Percentiles rank a stretch among this genome's conserved stretches.
Conservation (phyloP, 2,329 filamentous ascomycete species). For the Venturia nashicola region DNA sequence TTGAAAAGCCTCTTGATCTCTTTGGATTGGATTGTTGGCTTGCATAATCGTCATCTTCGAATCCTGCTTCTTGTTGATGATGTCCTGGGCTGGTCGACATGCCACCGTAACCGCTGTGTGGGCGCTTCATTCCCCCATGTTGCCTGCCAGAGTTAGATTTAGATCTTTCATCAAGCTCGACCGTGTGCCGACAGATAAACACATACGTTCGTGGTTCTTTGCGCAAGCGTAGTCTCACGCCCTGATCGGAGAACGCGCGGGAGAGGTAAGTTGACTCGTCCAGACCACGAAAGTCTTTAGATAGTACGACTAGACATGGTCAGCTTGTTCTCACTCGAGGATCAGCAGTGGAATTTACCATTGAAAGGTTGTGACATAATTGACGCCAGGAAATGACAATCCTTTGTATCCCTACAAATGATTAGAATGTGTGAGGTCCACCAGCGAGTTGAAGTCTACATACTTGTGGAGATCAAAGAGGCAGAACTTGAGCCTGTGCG, state of each 20-base stretch:
- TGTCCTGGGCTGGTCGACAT: neutral
- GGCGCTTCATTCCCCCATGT: neutral
- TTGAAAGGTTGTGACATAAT: constrained; percentile 2
- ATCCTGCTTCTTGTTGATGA: neutral
- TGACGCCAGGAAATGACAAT: neutral
- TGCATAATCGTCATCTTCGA: neutral
- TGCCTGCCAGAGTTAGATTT: neutral
- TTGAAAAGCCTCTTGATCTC: neutral
- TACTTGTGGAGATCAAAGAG: constrained; percentile 61
- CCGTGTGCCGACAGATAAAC: neutral
- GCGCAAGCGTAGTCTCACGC: constrained; percentile 67
- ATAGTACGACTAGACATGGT: constrained; percentile 26
- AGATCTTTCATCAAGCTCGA: neutral
- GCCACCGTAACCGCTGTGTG: neutral
- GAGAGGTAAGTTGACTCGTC: constrained; percentile 71
- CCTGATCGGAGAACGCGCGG: constrained; percentile 74
- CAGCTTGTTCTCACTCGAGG: neutral
- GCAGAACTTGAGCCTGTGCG: constrained; percentile 62
- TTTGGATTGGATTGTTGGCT: neutral
- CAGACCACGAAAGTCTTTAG: constrained; percentile 69
- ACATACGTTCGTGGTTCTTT: constrained; percentile 55
- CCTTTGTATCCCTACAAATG: neutral
- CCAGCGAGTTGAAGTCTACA: constrained; percentile 15
- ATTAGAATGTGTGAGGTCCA: neutral
- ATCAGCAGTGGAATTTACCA: neutral